Percentiles rank a stretch among this genome's conserved stretches.
These are phyloP conservation scores for Claviceps purpurea DNA, from an alignment of 2,329 filamentous ascomycete genomes.

Conservation along the genomic window DNA sequence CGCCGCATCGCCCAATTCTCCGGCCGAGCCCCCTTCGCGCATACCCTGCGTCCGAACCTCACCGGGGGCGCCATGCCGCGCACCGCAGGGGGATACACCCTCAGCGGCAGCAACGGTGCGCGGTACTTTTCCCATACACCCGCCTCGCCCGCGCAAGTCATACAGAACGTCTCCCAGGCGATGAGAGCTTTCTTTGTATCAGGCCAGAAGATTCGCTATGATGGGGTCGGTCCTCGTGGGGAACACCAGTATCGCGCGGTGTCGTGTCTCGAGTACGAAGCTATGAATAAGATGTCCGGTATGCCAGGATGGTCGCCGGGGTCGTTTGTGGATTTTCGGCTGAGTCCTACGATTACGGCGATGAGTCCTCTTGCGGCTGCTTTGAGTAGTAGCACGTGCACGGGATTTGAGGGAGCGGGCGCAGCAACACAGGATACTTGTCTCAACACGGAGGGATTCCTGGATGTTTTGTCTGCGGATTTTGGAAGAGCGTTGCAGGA, in stretches of 20 bases:
- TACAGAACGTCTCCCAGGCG: slow-evolving; percentile 89
- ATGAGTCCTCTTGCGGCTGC: slow-evolving; percentile 55
- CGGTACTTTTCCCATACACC: slow-evolving; percentile 87
- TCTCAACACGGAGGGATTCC: slow-evolving; percentile 69
- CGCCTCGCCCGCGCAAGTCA: slow-evolving; percentile 73
- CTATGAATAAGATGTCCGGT: slow-evolving; percentile 51
- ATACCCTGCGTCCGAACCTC: slow-evolving; percentile 77
- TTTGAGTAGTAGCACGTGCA: slow-evolving; percentile 33
- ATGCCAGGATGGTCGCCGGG: slow-evolving; percentile 49
- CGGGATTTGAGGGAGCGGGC: slow-evolving; percentile 24
- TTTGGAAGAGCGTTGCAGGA: slow-evolving; percentile 81
- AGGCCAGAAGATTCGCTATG: slow-evolving; percentile 76
- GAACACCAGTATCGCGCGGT: slow-evolving; percentile 69
- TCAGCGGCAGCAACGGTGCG: slow-evolving; percentile 47
- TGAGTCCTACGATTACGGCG: slow-evolving; percentile 83
- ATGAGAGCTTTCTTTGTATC: slow-evolving; percentile 87
- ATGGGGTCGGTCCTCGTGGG: slow-evolving; percentile 60
- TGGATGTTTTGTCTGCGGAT: slow-evolving; percentile 75
- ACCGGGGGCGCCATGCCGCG: slow-evolving; percentile 77
- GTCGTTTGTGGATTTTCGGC: slow-evolving; percentile 74
- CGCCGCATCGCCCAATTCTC: slow-evolving; percentile 47
- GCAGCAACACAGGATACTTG: slow-evolving; percentile 37
- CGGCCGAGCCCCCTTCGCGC: slow-evolving; percentile 73
- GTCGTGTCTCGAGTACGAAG: slow-evolving; percentile 61
- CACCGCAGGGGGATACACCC: slow-evolving; percentile 76